Conservation (phyloP, 495 filamentous ascomycete species). For the Penicilliopsis zonata region DNA sequence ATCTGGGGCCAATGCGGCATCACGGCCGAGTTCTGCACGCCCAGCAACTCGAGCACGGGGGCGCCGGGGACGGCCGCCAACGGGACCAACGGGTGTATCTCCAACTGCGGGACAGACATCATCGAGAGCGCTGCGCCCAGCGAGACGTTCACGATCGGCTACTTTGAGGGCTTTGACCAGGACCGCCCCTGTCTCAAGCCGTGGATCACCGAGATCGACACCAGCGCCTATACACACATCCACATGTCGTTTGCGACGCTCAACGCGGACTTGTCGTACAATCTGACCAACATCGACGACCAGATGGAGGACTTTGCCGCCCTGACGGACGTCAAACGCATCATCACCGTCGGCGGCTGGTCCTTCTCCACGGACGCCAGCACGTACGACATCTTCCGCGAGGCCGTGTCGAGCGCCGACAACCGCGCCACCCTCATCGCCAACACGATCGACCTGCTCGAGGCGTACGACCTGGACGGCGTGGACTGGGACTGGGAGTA, state of each 20-base stretch:
- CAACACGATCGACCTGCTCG: constrained; percentile 23
- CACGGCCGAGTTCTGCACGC: constrained; percentile 33
- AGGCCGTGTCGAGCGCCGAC: constrained; percentile 5
- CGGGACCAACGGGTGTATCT: constrained; percentile 32
- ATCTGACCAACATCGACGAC: constrained; percentile 9
- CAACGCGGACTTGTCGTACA: constrained; percentile 12
- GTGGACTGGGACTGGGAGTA: constrained; percentile 34
- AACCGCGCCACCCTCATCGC: constrained; percentile 22
- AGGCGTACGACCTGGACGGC: constrained; percentile 21
- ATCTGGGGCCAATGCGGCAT: constrained; percentile 38
- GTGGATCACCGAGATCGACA: constrained; percentile 7
- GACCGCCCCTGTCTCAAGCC: constrained; percentile 13
- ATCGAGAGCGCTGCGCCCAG: constrained; percentile 8
- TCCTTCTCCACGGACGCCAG: constrained; percentile 21
- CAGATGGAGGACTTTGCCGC: constrained; percentile 15
- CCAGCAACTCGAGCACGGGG: constrained; percentile 10
- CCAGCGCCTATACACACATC: constrained; percentile 26
- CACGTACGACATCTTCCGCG: constrained; percentile 25
- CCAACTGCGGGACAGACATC: constrained; percentile 32
- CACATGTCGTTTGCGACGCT: constrained; percentile 32
- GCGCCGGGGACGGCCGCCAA: constrained; percentile 22
- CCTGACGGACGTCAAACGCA: constrained; percentile 13
- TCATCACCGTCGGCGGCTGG: constrained; percentile 40
- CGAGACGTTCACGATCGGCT: constrained; percentile 2
- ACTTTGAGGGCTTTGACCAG: constrained; percentile 8